These are phyloP conservation scores for Leccinum sublutescens DNA, from an alignment of 768 basidiomycete genomes.

Conservation along the genomic window DNA sequence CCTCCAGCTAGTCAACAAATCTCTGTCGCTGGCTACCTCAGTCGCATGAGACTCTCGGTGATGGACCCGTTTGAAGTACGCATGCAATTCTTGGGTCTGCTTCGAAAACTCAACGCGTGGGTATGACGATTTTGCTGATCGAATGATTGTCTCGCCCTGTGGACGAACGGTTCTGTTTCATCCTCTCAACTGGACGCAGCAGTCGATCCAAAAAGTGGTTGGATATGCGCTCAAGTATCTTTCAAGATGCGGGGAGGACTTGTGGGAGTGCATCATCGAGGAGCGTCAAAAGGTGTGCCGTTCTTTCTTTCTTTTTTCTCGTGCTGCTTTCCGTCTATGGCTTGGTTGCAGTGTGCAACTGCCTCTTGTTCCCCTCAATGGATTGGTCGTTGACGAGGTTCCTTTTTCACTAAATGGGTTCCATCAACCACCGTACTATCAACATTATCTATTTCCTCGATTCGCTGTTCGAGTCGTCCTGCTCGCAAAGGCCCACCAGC, in stretches of 20 bases:
- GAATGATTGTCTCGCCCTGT: too few relatives aligned
- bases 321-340: not conserved
- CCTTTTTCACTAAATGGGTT: conserved; percentile 48
- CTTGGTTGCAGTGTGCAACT: not conserved
- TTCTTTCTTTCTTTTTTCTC: not conserved
- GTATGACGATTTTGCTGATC: conserved; percentile 3
- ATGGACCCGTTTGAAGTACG: conserved; percentile 68
- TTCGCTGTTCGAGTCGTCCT: conserved; percentile 80
- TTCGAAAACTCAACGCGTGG: conserved; percentile 66
- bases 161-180: too few relatives aligned
- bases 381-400: not conserved
- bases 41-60: not conserved
- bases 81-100: conserved; percentile 65
- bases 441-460: conserved; percentile 93
- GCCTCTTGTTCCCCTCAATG: too few relatives aligned
- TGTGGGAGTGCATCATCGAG: conserved; percentile 93
- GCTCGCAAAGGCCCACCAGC: conserved; percentile 56
- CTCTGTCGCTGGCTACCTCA: too few relatives aligned
- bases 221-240: conserved; percentile 83
- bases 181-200: too few relatives aligned
- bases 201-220: conserved; percentile 71
- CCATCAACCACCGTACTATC: conserved; percentile 77
- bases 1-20: too few relatives aligned
- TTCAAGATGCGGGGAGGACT: conserved; percentile 81
- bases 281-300: conserved; percentile 80